Evolutionary conservation across 2,329 filamentous ascomycete genomes (phyloP).

Genomic region (Allantophomopsis lycopodina): DNA sequence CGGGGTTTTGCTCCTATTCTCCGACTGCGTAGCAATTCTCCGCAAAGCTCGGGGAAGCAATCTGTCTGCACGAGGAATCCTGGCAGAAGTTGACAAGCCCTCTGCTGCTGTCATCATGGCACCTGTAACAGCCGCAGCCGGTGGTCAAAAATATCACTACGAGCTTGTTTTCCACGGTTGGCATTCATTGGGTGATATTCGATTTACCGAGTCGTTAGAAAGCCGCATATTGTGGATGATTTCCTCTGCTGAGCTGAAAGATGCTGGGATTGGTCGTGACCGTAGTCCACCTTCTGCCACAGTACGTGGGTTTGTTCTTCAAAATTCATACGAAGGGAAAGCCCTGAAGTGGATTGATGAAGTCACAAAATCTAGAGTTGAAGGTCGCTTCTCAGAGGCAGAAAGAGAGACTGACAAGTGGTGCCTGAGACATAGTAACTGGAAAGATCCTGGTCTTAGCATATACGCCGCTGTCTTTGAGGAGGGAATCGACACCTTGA

Average conservation of each 20-base stretch:
- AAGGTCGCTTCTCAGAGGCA: constrained; percentile 70
- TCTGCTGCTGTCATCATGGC: constrained; percentile 48
- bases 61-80: constrained; percentile 59
- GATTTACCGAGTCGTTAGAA: constrained; percentile 58
- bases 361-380: constrained; percentile 71
- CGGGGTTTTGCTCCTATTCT: constrained; percentile 72
- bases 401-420: constrained; percentile 72
- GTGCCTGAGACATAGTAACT: constrained; percentile 60
- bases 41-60: constrained; percentile 52
- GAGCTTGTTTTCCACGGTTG: constrained; percentile 68
- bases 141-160: constrained; percentile 40
- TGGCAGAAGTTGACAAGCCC: constrained; percentile 77
- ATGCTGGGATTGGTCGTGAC: constrained; percentile 32
- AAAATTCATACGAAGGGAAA: constrained; percentile 66
- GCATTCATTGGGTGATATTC: constrained; percentile 53
- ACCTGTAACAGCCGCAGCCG: constrained; percentile 49
- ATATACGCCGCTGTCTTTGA: constrained; percentile 60
- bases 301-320: constrained; percentile 56
- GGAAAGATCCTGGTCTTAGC: constrained; percentile 44
- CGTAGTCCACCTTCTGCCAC: constrained; percentile 37
- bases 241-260: constrained; percentile 46
- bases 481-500: constrained; percentile 46
- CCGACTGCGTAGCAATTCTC: constrained; percentile 66
- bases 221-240: constrained; percentile 55
- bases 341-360: constrained; percentile 72